Conservation (phyloP, 768 basidiomycete genomes). For the Tephrocybe sp. region DNA sequence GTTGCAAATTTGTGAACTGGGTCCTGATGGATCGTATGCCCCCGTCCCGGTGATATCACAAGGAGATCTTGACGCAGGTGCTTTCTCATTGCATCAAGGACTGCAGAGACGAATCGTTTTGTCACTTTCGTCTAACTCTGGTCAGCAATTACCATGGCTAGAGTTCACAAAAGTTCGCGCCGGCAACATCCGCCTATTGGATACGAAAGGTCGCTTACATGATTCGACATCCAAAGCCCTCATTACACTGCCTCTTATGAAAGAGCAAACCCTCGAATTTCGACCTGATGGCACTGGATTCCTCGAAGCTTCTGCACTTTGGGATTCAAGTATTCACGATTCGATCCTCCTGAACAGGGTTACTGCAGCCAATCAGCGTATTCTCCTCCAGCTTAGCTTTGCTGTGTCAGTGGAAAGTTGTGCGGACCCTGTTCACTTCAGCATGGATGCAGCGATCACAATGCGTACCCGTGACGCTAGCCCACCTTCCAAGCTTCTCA, state of each 20-base stretch:
- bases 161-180: conserved; percentile 74
- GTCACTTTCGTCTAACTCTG: conserved; percentile 83
- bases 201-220: conserved; percentile 79
- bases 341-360: conserved; percentile 84
- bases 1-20: conserved; percentile 85
- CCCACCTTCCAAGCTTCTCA: conserved; percentile 74
- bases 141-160: conserved; percentile 85
- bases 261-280: conserved; percentile 74
- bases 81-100: conserved; percentile 90
- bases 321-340: conserved; percentile 94
- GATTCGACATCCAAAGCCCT: conserved; percentile 73
- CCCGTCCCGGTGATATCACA: conserved; percentile 83
- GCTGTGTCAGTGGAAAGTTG: conserved; percentile 82
- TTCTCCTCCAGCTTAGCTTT: conserved; percentile 78
- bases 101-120: conserved; percentile 82
- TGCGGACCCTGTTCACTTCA: conserved; percentile 84
- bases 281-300: conserved; percentile 80
- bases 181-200: conserved; percentile 83
- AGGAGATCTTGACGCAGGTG: conserved; percentile 75
- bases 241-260: conserved; percentile 71
- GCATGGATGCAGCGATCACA: conserved; percentile 80
- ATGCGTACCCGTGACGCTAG: conserved; percentile 85
- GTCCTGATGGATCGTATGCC: conserved; percentile 78
- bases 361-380: conserved; percentile 73
- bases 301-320: conserved; percentile 70